Percentiles rank a stretch among this genome's conserved stretches.
Conservation (phyloP, 2,329 filamentous ascomycete species). For the Decorospora gaudefroyi region DNA sequence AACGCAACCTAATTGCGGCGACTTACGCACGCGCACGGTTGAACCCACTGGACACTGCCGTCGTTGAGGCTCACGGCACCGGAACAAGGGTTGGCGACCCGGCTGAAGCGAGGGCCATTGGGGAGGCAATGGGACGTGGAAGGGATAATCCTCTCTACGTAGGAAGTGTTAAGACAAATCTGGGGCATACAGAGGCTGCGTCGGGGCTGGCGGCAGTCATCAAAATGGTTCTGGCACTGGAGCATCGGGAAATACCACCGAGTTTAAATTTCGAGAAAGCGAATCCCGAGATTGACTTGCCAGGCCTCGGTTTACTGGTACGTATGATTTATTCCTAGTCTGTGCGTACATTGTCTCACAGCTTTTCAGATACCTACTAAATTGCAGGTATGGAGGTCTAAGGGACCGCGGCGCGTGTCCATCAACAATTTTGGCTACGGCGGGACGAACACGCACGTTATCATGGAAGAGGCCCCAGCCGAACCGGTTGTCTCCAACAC, state of each 20-base stretch:
- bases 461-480: not conserved
- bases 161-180: conserved; percentile 30
- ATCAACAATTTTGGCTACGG: conserved; percentile 31
- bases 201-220: conserved; percentile 27
- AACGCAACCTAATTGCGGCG: conserved; percentile 14
- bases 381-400: conserved; percentile 17
- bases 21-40: not conserved
- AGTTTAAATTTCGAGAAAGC: not conserved
- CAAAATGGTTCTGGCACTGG: conserved; percentile 36
- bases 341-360: too few species aligned
- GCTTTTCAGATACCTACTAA: conserved; percentile 9
- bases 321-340: too few species aligned
- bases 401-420: conserved; percentile 12
- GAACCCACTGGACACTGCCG: conserved; percentile 5
- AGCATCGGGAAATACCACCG: conserved; percentile 40
- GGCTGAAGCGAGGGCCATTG: not conserved
- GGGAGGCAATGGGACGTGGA: not conserved
- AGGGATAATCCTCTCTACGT: not conserved
- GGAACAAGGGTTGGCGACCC: not conserved
- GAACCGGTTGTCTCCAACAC: not conserved
- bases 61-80: conserved; percentile 10
- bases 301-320: too few species aligned
- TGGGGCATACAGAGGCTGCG: conserved; percentile 31
- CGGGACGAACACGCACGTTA: conserved; percentile 18
- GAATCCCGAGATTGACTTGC: conserved; percentile 1